A percentile compares a stretch with the other conserved stretches of the same genome.
These are phyloP conservation scores for Hsuehochloa calcarea DNA, from an alignment of 176 grass and related monocot genomes.

Conservation along the genomic window DNA sequence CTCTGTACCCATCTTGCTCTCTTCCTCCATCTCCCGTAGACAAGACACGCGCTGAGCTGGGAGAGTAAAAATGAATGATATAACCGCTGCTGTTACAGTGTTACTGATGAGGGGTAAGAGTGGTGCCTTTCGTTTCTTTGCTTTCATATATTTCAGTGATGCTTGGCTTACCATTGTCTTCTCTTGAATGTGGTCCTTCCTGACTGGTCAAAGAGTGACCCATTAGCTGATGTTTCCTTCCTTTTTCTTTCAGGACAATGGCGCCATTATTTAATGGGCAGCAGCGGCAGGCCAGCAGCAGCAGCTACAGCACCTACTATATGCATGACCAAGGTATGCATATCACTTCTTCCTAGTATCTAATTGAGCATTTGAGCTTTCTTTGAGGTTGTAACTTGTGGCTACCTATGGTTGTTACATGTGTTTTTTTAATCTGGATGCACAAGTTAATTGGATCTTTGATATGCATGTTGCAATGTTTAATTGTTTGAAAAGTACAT, in stretches of 20 bases:
- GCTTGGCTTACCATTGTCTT: not conserved
- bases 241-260: not conserved
- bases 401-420: not conserved
- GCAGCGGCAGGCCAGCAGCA: no score
- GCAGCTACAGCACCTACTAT: not conserved
- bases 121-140: not conserved
- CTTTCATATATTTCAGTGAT: not conserved
- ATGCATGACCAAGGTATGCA: constrained; percentile 2
- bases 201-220: not conserved
- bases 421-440: not conserved
- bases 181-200: not conserved
- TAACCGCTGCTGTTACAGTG: not conserved
- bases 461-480: not conserved
- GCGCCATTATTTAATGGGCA: constrained; percentile 8
- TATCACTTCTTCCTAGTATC: not conserved
- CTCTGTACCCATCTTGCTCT: not conserved
- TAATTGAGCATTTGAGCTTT: not conserved
- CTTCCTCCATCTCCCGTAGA: not conserved
- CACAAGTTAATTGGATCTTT: not conserved
- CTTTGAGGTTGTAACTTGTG: not conserved
- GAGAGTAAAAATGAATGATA: no score
- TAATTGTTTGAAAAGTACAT: constrained; percentile 11
- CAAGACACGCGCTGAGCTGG: not conserved
- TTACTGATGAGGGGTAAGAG: not conserved
- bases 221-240: not conserved